Base-by-base conservation (phyloP, 192 early-diverging fungal species). In the Podochytrium sp. region DNA sequence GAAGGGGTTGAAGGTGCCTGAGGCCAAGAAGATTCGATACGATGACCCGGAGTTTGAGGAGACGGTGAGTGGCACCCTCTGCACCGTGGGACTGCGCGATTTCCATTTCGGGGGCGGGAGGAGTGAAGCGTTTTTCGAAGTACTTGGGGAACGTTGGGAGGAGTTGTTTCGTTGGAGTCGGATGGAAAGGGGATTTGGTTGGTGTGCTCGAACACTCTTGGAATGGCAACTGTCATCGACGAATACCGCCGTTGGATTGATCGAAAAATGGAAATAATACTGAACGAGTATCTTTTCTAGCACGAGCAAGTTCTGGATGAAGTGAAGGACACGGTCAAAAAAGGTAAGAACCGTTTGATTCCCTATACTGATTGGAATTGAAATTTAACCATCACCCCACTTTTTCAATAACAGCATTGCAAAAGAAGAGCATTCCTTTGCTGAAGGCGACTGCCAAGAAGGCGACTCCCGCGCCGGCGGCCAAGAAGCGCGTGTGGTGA, bases 31-130 rank as follows among this genome's bases (percentile, higher is more conserved):
- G 78, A 78, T 91, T 63, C 85, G 91, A 0, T 96, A 95, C 82
- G 92, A 98, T 70, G 95, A 97, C 71, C 78, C 86, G 0, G 84
- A 92, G 30, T 98, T 91, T 63, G 81, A 86, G 42, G 75, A 89
- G 53, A 84, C 49, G n/a, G 87, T 38, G 78, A 86, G 35, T 91
- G 92, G 12, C 12, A 14, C n/a, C 43, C n/a, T 20, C 10, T 49
- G 47, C n/a, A n/a, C 12, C 12, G n/a, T 49, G 47, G n/a, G n/a
- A 12, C n/a, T n/a, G n/a, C 47, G 12, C 47, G 47, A 49, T 49
- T 49, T 57, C 29, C 55, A 16, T 23, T 57, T 57, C 25, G 27
- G 7, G 29, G n/a, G n/a, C n/a, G n/a, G n/a, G n/a, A n/a, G n/a
- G n/a, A n/a, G n/a, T n/a, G n/a, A n/a, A n/a, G n/a, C n/a, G n/a